A percentile compares a stretch with the other conserved stretches of the same genome.
Evolutionary conservation across 768 basidiomycete genomes (phyloP).

Genomic region (Termitomyces sp.): DNA sequence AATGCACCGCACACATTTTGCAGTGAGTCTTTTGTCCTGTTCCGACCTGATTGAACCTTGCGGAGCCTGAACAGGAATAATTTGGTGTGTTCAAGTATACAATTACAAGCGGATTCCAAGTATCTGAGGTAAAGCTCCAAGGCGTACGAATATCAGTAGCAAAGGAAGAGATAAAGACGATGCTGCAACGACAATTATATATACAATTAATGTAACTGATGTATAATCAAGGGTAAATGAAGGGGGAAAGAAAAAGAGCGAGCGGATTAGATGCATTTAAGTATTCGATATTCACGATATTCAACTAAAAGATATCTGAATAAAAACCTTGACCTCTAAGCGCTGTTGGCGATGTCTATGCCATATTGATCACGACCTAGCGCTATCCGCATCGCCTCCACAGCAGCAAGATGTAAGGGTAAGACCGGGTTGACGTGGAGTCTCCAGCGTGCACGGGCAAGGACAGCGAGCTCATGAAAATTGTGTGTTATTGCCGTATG

Average conservation of each 20-base stretch:
- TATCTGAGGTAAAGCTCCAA: not conserved
- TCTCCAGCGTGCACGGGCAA: slow-evolving; percentile 46
- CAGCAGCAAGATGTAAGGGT: slow-evolving; percentile 72
- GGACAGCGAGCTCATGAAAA: slow-evolving; percentile 64
- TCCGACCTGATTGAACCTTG: not conserved
- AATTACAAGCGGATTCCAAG: slow-evolving; percentile 1
- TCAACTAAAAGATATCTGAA: not conserved
- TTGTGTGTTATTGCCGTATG: slow-evolving; percentile 59
- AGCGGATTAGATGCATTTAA: not conserved
- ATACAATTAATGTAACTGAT: not conserved
- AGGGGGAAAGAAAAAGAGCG: not conserved
- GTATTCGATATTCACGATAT: not conserved
- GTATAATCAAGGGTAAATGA: not conserved
- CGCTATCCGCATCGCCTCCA: slow-evolving; percentile 54
- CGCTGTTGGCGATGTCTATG: slow-evolving; percentile 3
- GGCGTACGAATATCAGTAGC: not conserved
- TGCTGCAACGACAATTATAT: not conserved
- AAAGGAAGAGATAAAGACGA: not conserved
- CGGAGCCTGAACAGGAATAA: not conserved
- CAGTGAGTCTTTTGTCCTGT: not conserved
- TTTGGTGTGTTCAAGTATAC: not conserved
- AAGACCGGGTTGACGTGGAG: slow-evolving; percentile 47
- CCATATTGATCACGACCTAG: slow-evolving; percentile 27
- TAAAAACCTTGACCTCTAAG: not conserved
- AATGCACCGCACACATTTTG: not conserved